Percentiles rank a stretch among this genome's conserved stretches.
Conservation (phyloP, 1,139 yeast genomes). For the Blastobotrys aristatus region DNA sequence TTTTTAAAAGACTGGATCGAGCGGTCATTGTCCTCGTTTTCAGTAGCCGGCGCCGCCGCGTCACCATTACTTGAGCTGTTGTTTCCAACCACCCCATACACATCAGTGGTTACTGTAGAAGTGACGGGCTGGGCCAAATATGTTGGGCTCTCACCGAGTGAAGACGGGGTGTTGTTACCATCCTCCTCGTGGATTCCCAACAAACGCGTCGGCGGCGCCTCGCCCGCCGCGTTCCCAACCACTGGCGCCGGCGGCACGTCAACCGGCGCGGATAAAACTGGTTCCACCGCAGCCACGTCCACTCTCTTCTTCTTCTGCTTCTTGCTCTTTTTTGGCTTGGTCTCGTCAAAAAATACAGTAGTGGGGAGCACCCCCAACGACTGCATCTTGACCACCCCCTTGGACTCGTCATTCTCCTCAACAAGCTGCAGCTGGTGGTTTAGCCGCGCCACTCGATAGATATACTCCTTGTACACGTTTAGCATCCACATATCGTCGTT, state of each 20-base stretch:
- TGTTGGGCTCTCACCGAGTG: slow-evolving; percentile 5
- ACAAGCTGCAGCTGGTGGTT: slow-evolving; percentile 11
- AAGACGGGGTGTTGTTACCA: not conserved
- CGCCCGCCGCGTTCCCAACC: not conserved
- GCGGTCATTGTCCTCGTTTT: not conserved
- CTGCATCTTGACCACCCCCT: slow-evolving; percentile 26
- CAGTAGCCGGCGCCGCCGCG: not conserved
- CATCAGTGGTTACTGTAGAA: slow-evolving; percentile 25
- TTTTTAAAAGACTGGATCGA: slow-evolving; percentile 3
- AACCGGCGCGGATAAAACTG: not conserved
- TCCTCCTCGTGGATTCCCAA: slow-evolving; percentile 1
- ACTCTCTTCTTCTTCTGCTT: not conserved
- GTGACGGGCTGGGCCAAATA: slow-evolving; percentile 24
- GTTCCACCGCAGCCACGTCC: not conserved
- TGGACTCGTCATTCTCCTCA: slow-evolving; percentile 1
- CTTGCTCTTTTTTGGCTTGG: not conserved
- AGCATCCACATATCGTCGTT: slow-evolving; percentile 82
- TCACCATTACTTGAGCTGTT: not conserved
- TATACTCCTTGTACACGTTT: slow-evolving; percentile 52
- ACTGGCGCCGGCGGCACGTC: not conserved
- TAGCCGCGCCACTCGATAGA: slow-evolving; percentile 51
- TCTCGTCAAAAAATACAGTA: slow-evolving; percentile 57
- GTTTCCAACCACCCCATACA: slow-evolving; percentile 26
- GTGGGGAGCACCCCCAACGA: slow-evolving; percentile 47
- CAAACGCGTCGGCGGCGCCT: slow-evolving; percentile 2